Evolutionary conservation across 768 basidiomycete species (phyloP), one percentile per base, ranked within the genome.

Genomic region (Tubosaeta brunneosetosa): DNA sequence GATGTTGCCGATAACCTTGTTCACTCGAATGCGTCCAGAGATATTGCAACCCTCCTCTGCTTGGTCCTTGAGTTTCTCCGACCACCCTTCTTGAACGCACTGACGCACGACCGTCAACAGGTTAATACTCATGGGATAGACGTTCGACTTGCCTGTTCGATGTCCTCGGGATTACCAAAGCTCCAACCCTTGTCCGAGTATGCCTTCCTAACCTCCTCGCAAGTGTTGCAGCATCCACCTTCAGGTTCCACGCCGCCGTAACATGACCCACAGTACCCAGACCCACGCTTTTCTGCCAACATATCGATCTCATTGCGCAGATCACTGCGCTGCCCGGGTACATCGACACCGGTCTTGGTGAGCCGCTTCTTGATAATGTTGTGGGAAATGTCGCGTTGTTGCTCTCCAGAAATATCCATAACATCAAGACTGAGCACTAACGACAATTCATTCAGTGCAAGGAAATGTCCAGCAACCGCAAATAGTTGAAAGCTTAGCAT

Each of bases 381-480:
- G 68, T 97, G 94, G 8, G 92, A 81, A 45, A 97, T 67, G 64
- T 97, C 92, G 53, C 87, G 79, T 67, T 97, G 95, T 27, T 88
- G 83, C 75, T 97, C 97, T 26, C 97, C 97, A 53, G 89, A 91
- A 53, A 99, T 97, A 65, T 99, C 97, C 91, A 97, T 94, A 48
- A 98, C 84, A 70, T 99, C 97, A 49, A 98, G 73, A 66, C 91
- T 94, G 49, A 99, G 80, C 44, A 99, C 95, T 99, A 62, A 27
- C 10, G 29, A 11, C 56, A 49, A 51, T 29, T 25, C n/a, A 32
- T 37, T 33, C 40, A 26, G 49, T 52, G 45, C 17, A 8, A 19
- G 19, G 38, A 40, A 19, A 40, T 9, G 37, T 45, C 12, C 12
- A 44, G 29, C 17, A 16, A 31, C 8, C 42, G 4, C 3, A 45